phyloP scores from a whole-genome alignment of 257 asterid genomes.

The Haberlea rhodopensis region DNA sequence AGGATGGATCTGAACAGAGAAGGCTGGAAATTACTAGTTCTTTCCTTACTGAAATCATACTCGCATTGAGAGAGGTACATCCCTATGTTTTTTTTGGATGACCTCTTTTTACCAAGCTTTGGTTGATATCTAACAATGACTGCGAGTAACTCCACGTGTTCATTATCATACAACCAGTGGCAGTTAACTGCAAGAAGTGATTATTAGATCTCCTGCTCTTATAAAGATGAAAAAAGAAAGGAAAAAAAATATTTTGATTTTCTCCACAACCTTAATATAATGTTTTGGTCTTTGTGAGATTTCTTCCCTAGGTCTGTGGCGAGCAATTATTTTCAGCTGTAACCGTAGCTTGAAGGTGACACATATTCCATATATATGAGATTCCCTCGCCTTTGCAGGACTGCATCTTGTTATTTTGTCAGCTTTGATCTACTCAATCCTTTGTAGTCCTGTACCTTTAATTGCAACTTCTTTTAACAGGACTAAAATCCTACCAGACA shows the following conservation, averaged over 20 bases:
- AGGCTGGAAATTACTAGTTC: constrained; percentile 54
- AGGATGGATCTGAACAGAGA: constrained; percentile 64
- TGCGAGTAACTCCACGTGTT: not conserved
- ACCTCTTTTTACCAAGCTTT: not conserved
- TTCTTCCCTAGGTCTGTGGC: not conserved
- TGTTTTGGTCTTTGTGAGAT: not conserved
- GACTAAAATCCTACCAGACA: not conserved
- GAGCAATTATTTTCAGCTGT: not conserved
- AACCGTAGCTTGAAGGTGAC: not conserved
- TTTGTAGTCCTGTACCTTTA: not conserved
- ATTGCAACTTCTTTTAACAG: not conserved
- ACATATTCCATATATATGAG: not conserved
- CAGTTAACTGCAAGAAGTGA: constrained; percentile 14
- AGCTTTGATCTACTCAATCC: not conserved
- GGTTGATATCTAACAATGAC: constrained; percentile 1
- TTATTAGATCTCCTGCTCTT: not conserved
- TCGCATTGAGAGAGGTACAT: constrained; percentile 86
- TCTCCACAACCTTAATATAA: not conserved
- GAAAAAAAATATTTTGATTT: not conserved
- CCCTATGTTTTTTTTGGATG: constrained; percentile 3
- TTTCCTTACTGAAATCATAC: constrained; percentile 82
- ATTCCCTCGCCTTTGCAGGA: not conserved
- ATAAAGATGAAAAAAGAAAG: not conserved
- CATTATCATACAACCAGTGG: not conserved
- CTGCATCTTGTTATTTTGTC: not conserved